Evolutionary conservation across 306 rosid genomes (phyloP).

Genomic region (Myrica gale): DNA sequence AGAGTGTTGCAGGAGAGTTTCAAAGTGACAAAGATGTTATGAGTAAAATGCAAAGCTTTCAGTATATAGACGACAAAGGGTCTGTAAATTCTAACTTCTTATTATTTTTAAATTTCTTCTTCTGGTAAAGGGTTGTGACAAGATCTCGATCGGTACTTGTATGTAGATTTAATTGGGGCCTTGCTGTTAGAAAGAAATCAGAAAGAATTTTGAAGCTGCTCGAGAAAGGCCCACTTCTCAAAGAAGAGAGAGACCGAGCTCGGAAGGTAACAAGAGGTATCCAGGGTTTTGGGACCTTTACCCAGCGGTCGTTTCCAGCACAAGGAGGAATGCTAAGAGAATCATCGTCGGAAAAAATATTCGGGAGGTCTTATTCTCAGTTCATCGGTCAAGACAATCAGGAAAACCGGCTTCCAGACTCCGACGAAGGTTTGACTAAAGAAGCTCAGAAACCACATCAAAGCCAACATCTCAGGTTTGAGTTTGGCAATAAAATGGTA

Average conservation of each 20-base stretch:
- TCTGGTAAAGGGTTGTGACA: background rate
- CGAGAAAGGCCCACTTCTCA: constrained; percentile 57
- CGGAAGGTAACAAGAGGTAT: constrained; percentile 77
- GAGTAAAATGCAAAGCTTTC: constrained; percentile 58
- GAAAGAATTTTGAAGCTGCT: constrained; percentile 62
- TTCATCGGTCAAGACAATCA: constrained; percentile 37
- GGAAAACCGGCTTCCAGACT: constrained; percentile 32
- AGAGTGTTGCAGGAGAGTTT: constrained; percentile 77
- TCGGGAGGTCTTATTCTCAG: constrained; percentile 47
- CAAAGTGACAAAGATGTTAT: constrained; percentile 62
- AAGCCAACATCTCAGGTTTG: constrained; percentile 3
- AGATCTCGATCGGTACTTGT: background rate
- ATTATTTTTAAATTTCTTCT: background rate
- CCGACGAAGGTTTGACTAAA: constrained; percentile 23
- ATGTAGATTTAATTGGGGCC: constrained; percentile 93
- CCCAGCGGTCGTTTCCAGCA: constrained; percentile 47
- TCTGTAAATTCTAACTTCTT: constrained; percentile 10
- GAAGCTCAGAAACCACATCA: constrained; percentile 24
- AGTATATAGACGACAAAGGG: constrained; percentile 71
- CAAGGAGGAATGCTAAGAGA: constrained; percentile 45
- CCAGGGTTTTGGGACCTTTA: constrained; percentile 86
- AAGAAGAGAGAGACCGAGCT: constrained; percentile 76
- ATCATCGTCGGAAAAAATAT: constrained; percentile 39
- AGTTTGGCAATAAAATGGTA: constrained; percentile 8
- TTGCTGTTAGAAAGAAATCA: constrained; percentile 75